These are phyloP conservation scores for Stephania japonica DNA, from an alignment of 164 flowering plant species.

Conservation along the genomic window DNA sequence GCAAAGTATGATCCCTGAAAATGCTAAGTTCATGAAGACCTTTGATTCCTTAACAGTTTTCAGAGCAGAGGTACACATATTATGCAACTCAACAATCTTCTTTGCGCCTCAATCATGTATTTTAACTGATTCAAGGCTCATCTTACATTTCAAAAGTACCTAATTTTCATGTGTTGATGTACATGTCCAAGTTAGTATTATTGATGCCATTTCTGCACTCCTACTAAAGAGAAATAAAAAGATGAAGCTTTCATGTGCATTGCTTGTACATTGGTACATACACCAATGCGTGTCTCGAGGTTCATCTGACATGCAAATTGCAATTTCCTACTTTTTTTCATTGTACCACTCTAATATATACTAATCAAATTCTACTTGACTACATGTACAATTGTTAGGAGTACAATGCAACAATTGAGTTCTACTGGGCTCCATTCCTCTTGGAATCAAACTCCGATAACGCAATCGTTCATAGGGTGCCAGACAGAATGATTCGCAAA, in stretches of 20 bases:
- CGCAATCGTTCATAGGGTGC: constrained; percentile 49
- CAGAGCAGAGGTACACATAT: constrained; percentile 49
- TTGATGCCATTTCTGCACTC: too few relatives aligned
- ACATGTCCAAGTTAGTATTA: too few relatives aligned
- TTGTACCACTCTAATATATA: not conserved
- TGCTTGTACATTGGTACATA: too few relatives aligned
- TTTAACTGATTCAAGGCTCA: too few relatives aligned
- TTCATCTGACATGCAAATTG: too few relatives aligned
- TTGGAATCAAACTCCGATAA: constrained; percentile 80
- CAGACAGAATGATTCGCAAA: constrained; percentile 54
- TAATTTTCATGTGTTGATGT: too few relatives aligned
- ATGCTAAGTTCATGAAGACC: constrained; percentile 64
- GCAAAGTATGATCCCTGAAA: constrained; percentile 54
- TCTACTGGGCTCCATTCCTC: constrained; percentile 96
- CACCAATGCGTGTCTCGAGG: too few relatives aligned
- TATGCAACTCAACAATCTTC: not conserved
- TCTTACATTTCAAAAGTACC: too few relatives aligned
- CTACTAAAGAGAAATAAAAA: too few relatives aligned
- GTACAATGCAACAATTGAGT: constrained; percentile 88
- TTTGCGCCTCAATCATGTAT: too few relatives aligned
- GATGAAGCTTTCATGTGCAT: too few relatives aligned
- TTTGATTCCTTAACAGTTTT: constrained; percentile 69
- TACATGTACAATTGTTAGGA: constrained; percentile 31
- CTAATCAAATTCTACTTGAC: too few relatives aligned
- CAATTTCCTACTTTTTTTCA: not conserved